A percentile compares a stretch with the other conserved stretches of the same genome.
Evolutionary conservation across 768 basidiomycete genomes (phyloP).

Genomic region (Ephemerocybe angulata): DNA sequence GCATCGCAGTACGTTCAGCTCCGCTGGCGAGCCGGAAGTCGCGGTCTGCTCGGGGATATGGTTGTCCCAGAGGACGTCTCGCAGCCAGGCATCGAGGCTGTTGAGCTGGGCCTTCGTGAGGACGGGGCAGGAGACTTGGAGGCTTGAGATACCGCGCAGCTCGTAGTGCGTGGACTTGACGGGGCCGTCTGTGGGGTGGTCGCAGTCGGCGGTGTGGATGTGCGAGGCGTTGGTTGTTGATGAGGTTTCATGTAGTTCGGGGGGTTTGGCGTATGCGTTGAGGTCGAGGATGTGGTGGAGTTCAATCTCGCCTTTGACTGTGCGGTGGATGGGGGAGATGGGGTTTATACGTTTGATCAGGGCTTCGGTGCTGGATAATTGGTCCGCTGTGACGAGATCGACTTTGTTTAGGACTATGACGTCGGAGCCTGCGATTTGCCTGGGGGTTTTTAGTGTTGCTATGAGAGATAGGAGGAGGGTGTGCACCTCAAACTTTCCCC

Average conservation of each 20-base stretch:
- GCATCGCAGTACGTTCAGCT: conserved; percentile 74
- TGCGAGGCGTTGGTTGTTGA: conserved; percentile 11
- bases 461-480: background rate
- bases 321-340: conserved; percentile 67
- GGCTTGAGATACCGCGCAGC: conserved; percentile 76
- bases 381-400: conserved; percentile 59
- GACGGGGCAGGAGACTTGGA: conserved; percentile 66
- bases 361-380: conserved; percentile 48
- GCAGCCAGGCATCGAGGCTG: conserved; percentile 76
- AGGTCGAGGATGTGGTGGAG: conserved; percentile 76
- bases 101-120: conserved; percentile 47
- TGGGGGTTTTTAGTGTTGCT: conserved; percentile 27
- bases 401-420: conserved; percentile 90
- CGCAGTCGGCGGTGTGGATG: conserved; percentile 26
- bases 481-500: conserved; percentile 79
- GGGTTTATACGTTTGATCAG: conserved; percentile 78
- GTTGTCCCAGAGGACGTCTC: conserved; percentile 78
- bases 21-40: conserved; percentile 9
- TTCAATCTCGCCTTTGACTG: conserved; percentile 69
- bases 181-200: conserved; percentile 29
- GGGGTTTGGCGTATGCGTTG: conserved; percentile 57
- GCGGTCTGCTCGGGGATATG: conserved; percentile 40
- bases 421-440: conserved; percentile 92
- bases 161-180: conserved; percentile 57
- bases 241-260: conserved; percentile 10